These are phyloP conservation scores for sunflower (Helianthus annuus) DNA, from an alignment of 129 eudicot genomes.

Conservation along the genomic window HanXRQr2.0-SUNRISE NC_035436.2:137448915-137449414, in stretches of 20 bases:
- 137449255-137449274: background rate
- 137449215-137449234: background rate
- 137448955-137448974: slow-evolving; percentile 46
- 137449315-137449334: too few relatives aligned
- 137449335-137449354: too few relatives aligned
- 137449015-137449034: slow-evolving; percentile 37
- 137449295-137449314: too few relatives aligned
- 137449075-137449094: background rate
- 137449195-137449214: too few relatives aligned
- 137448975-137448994: slow-evolving; percentile 66
- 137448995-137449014: slow-evolving; percentile 29
- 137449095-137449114: background rate
- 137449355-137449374: too few relatives aligned
- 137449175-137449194: too few relatives aligned
- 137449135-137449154: background rate
- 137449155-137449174: background rate
- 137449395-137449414: too few relatives aligned
- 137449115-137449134: background rate
- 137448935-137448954: slow-evolving; percentile 32
- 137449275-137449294: too few relatives aligned
- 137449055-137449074: background rate
- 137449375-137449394: too few relatives aligned
- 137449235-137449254: background rate
- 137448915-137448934: background rate
- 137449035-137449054: slow-evolving; percentile 49